These are phyloP conservation scores for Naegleria gruberi DNA, from an alignment of 208 protist genomes.

Conservation along the genomic window DNA sequence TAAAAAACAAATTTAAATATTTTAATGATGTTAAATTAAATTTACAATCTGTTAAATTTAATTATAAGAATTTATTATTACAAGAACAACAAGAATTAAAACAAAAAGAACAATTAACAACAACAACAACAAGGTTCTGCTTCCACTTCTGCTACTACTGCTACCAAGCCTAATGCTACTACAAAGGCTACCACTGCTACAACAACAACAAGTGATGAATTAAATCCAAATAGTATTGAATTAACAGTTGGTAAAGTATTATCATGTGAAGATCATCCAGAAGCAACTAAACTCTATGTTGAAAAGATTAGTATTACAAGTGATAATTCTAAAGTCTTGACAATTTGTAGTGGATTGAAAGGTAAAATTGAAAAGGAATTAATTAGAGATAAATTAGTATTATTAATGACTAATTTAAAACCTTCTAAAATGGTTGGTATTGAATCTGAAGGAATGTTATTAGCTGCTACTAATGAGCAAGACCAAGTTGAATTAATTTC, in stretches of 20 bases:
- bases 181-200: not conserved
- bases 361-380: not conserved
- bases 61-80: not conserved
- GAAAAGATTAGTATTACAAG: not conserved
- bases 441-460: not conserved
- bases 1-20: not conserved
- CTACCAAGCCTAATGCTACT: too few relatives aligned
- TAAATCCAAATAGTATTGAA: not conserved
- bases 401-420: constrained; percentile 7
- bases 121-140: not conserved
- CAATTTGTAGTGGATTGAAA: not conserved
- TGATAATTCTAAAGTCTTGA: not conserved
- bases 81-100: not conserved
- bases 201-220: not conserved
- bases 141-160: not conserved
- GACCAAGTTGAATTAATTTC: not conserved
- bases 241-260: not conserved
- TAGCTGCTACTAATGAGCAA: not conserved
- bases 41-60: not conserved
- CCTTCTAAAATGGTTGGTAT: not conserved
- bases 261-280: constrained; percentile 6
- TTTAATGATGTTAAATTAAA: not conserved
- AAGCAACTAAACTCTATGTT: not conserved
- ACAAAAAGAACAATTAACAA: not conserved
- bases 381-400: not conserved